Percentiles rank a stretch among this genome's conserved stretches.
These are phyloP conservation scores for Sporothrix humicola DNA, from an alignment of 2,329 filamentous ascomycete species.

Conservation along the genomic window DNA sequence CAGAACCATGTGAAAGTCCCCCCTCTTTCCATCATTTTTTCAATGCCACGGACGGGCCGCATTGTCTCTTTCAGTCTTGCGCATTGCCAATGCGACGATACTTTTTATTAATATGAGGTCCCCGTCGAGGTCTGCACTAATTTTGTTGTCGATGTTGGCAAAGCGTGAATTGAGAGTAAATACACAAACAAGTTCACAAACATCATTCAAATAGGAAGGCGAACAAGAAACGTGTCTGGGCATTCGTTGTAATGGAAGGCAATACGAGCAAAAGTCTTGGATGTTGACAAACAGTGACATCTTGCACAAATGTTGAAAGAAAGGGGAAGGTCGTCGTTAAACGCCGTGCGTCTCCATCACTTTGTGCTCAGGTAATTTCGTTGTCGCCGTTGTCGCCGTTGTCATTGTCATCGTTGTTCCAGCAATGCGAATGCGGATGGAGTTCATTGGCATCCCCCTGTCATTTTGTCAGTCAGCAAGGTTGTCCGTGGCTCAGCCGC, in stretches of 20 bases:
- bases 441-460: neutral
- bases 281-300: neutral
- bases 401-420: too few species aligned
- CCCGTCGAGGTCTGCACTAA: neutral
- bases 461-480: too few species aligned
- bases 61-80: neutral
- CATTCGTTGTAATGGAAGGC: neutral
- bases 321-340: neutral
- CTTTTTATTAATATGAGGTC: neutral
- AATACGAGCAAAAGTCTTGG: too few species aligned
- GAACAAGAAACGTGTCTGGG: neutral
- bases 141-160: neutral
- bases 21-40: neutral
- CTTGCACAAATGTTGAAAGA: neutral
- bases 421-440: too few species aligned
- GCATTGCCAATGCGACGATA: neutral
- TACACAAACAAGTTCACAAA: neutral
- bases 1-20: constrained; percentile 10
- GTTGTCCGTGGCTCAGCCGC: too few species aligned
- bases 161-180: neutral
- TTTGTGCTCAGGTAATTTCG: too few species aligned
- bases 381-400: too few species aligned
- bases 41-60: too few species aligned
- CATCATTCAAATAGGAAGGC: neutral
- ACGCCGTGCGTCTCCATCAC: too few species aligned